These are phyloP conservation scores for Tulasnella sp. DNA, from an alignment of 768 basidiomycete species.

Conservation along the genomic window DNA sequence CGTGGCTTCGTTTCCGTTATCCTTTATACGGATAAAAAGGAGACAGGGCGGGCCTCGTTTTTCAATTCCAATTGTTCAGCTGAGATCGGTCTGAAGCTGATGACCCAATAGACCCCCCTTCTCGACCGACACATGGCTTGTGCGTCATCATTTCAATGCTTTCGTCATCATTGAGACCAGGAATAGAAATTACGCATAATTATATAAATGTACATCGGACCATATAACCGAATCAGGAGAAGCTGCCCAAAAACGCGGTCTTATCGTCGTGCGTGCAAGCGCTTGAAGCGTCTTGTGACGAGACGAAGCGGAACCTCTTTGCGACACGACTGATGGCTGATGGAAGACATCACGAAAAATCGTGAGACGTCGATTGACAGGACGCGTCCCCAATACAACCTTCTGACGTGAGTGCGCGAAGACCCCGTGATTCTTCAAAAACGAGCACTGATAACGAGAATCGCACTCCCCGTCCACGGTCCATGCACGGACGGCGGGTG, in stretches of 20 bases:
- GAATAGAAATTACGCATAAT: not conserved
- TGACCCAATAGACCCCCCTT: not conserved
- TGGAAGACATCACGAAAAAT: not conserved
- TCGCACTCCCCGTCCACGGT: not conserved
- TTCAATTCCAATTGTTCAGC: not conserved
- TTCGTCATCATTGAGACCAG: not conserved
- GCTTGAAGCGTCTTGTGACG: not conserved
- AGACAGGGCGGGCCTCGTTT: not conserved
- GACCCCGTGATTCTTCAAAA: conserved; percentile 1
- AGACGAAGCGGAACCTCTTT: not conserved
- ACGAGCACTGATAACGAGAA: not conserved
- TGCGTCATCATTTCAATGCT: not conserved
- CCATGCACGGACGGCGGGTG: not conserved
- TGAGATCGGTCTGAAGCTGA: not conserved
- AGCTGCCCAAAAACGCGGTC: not conserved
- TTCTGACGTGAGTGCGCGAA: not conserved
- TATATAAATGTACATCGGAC: not conserved
- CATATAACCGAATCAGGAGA: not conserved
- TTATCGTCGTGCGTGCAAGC: not conserved
- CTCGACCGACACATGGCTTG: too few relatives aligned
- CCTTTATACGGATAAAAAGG: not conserved
- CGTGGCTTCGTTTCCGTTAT: not conserved
- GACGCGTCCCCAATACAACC: too few relatives aligned
- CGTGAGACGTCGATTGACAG: not conserved
- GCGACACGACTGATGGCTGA: not conserved